Evolutionary conservation across 805 yeast genomes (phyloP), one percentile per base, ranked within the genome.

Genomic region (Candida ponderosae): DNA sequence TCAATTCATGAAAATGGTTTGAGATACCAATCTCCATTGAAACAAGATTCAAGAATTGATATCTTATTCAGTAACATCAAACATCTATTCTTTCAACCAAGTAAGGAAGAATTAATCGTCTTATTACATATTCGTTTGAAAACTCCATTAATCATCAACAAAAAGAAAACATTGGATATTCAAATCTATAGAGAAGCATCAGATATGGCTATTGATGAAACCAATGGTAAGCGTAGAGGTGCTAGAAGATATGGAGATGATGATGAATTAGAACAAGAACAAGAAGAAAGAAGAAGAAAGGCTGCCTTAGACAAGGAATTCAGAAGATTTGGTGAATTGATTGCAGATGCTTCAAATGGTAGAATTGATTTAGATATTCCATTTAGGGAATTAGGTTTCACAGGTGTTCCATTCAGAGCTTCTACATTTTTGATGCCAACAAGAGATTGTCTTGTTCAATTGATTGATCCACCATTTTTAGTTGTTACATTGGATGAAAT

Each of bases 181-280:
- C 98, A 93, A 65, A 88, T 93, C 57, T 93, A 89, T 66, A 73
- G 97, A 45, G 98, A 93, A 60, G 97, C 97, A 11, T 79, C 95
- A 23, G 98, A 93, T 56, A 83, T 88, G 71, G 79, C 95, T 4
- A 88, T 88, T 51, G 98, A 93, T 62, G 98, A 93, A 63, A 93
- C 98, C 16, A 96, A 97, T 46, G 81, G 96, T 44, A 81, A 86
- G 65, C 79, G 97, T 60, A 75, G 74, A 46, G 81, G 81, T 60
- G 75, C 74, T 47, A 68, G 93, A 57, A 65, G 93, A 54, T 93
- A 93, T 57, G 98, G 98, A 33, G 98, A 93, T 59, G 98, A 93
- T 60, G 98, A 93, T 60, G 98, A 93, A 64, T 69, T 93, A 46
- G 97, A 93, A 62, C 97, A 90, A 62, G 98, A 93, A 65, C 97